Percentiles rank a stretch among this genome's conserved stretches.
Conservation (phyloP, 306 rosid species). For the Begonia masoniana region DNA sequence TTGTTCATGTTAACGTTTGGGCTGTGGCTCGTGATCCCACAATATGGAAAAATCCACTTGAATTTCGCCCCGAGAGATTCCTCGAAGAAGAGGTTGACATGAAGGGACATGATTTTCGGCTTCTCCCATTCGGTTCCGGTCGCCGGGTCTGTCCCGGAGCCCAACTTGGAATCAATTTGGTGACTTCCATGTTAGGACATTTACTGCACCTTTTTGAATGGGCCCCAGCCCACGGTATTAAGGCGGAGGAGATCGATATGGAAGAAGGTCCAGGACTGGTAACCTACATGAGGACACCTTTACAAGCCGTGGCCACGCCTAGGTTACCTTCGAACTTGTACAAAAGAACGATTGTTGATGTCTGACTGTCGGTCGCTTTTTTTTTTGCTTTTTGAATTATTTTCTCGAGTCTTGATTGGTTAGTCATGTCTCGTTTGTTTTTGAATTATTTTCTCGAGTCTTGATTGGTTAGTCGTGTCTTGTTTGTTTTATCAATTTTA, state of each 20-base stretch:
- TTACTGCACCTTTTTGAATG: conserved; percentile 60
- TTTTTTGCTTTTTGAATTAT: too few relatives aligned
- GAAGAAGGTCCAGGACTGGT: conserved; percentile 57
- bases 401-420: too few relatives aligned
- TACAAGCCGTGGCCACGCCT: conserved; percentile 43
- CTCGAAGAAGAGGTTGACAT: conserved; percentile 73
- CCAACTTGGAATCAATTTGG: conserved; percentile 67
- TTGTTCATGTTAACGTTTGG: conserved; percentile 73
- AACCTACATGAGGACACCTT: conserved; percentile 47
- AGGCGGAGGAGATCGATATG: conserved; percentile 49
- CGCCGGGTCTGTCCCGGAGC: conserved; percentile 68
- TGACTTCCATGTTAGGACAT: conserved; percentile 63
- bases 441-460: too few relatives aligned
- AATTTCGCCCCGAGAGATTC: conserved; percentile 62
- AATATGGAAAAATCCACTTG: conserved; percentile 44
- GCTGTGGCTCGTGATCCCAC: conserved; percentile 52
- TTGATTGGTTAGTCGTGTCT: too few relatives aligned
- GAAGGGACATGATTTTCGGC: conserved; percentile 68
- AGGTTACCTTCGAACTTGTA: conserved; percentile 56
- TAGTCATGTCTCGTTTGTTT: too few relatives aligned
- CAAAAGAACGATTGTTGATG: conserved; percentile 31
- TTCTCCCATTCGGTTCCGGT: conserved; percentile 68
- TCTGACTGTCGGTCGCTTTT: too few relatives aligned
- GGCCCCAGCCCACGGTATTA: conserved; percentile 32
- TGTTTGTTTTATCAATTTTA: too few relatives aligned